Conservation (phyloP, 2,329 filamentous ascomycete species). For the Penicillium capsulatum region DNA sequence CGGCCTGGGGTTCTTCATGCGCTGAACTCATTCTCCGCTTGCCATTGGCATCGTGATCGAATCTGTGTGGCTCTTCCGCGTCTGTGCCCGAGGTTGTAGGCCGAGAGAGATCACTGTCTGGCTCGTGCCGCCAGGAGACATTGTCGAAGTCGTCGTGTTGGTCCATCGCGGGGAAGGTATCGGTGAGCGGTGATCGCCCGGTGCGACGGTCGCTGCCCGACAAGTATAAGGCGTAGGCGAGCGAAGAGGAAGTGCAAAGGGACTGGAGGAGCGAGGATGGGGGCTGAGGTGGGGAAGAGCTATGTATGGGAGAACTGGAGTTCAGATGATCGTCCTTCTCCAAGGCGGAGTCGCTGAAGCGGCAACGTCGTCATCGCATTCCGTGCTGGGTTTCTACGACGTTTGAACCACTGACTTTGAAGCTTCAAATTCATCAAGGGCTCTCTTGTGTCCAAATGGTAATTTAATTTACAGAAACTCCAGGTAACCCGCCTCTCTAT, state of each 20-base stretch:
- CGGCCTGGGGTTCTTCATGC: conserved; percentile 47
- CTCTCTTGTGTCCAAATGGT: too few relatives aligned
- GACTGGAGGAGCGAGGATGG: conserved; percentile 2
- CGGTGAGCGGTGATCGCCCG: conserved; percentile 17
- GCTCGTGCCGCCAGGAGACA: conserved; percentile 70
- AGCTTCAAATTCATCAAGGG: too few relatives aligned
- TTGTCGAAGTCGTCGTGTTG: conserved; percentile 70
- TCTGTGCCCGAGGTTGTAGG: conserved; percentile 42
- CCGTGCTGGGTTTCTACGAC: too few relatives aligned
- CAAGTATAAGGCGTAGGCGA: conserved; percentile 5
- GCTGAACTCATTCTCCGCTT: conserved; percentile 47
- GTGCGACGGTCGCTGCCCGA: conserved; percentile 2
- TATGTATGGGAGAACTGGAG: conserved; percentile 19
- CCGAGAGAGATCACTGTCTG: conserved; percentile 45
- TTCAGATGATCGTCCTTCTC: conserved; percentile 21
- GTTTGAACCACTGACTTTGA: too few relatives aligned
- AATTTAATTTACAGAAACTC: background rate
- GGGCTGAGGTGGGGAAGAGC: conserved; percentile 15
- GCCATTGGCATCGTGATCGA: conserved; percentile 44
- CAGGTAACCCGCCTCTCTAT: background rate
- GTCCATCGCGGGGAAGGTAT: conserved; percentile 38
- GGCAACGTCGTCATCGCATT: conserved; percentile 25
- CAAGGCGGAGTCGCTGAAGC: conserved; percentile 24
- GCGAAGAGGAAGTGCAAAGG: conserved; percentile 4
- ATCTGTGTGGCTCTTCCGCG: conserved; percentile 32